A percentile compares a stretch with the other conserved stretches of the same genome.
These are phyloP conservation scores for Aspergillus sp. DNA, from an alignment of 2,329 filamentous ascomycete species.

Conservation along the genomic window DNA sequence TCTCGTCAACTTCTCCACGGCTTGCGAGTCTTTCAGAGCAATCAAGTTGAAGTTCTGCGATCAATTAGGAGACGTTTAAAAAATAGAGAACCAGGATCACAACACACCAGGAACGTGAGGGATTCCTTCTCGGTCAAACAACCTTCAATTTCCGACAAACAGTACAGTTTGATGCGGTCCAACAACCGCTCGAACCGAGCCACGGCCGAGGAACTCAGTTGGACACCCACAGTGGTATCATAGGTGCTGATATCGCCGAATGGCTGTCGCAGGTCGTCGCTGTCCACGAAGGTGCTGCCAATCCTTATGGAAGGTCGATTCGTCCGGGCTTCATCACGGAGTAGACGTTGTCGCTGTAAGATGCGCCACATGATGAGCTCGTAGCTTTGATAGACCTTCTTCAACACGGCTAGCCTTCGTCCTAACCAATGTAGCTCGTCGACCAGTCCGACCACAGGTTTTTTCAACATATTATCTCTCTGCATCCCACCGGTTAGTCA, in stretches of 20 bases:
- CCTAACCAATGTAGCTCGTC: conserved; percentile 51
- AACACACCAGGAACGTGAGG: conserved; percentile 56
- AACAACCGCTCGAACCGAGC: conserved; percentile 53
- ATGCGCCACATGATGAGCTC: conserved; percentile 55
- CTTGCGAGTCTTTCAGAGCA: conserved; percentile 64
- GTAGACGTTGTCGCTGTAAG: conserved; percentile 42
- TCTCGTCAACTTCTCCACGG: conserved; percentile 62
- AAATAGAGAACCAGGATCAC: no score
- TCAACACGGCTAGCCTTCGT: conserved; percentile 52
- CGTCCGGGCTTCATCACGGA: conserved; percentile 29
- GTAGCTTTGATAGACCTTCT: conserved; percentile 55
- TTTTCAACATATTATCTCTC: conserved; percentile 49
- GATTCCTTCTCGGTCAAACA: conserved; percentile 62
- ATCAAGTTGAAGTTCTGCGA: conserved; percentile 67
- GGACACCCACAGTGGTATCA: conserved; percentile 31
- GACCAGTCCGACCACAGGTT: conserved; percentile 39
- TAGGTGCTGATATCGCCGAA: conserved; percentile 15
- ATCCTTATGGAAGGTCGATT: conserved; percentile 11
- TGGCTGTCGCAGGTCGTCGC: conserved; percentile 36
- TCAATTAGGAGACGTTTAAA: conserved; percentile 3
- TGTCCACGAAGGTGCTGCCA: conserved; percentile 17
- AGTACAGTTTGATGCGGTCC: conserved; percentile 55
- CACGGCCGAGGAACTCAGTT: conserved; percentile 42
- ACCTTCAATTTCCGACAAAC: conserved; percentile 55
- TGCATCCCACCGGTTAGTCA: conserved; percentile 17